phyloP scores from a whole-genome alignment of 148 eudicot genomes.

The Vaccinium vitisidaea region DNA sequence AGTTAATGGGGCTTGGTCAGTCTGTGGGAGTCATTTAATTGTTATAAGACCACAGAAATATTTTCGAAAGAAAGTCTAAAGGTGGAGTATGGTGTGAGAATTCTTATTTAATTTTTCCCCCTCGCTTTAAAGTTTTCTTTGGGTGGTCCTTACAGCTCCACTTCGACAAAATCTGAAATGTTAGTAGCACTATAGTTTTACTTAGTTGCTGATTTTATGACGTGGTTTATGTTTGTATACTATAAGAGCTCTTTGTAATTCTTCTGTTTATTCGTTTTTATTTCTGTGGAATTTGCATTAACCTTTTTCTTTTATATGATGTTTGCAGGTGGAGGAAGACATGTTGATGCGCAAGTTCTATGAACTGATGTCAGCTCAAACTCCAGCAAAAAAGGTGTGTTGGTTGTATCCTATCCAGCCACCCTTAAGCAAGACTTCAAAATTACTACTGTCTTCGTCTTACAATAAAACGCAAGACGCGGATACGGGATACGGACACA shows the following conservation, averaged over 20 bases:
- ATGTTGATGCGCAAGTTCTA: constrained; percentile 72
- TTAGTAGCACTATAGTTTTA: too few relatives aligned
- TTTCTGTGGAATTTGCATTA: not conserved
- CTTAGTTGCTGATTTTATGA: too few relatives aligned
- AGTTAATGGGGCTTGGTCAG: not conserved
- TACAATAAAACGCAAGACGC: not conserved
- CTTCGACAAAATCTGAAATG: too few relatives aligned
- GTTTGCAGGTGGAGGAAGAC: constrained; percentile 67
- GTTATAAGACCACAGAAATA: not conserved
- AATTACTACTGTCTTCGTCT: not conserved
- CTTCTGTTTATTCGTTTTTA: not conserved
- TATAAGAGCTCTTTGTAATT: not conserved
- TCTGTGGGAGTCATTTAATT: not conserved
- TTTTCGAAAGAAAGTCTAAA: not conserved
- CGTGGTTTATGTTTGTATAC: not conserved
- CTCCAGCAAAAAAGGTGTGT: constrained; percentile 41
- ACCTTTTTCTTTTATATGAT: not conserved
- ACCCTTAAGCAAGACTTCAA: not conserved
- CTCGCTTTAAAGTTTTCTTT: too few relatives aligned
- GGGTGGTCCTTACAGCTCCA: too few relatives aligned
- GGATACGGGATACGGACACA: too few relatives aligned
- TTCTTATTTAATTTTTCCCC: too few relatives aligned
- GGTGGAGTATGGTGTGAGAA: not conserved
- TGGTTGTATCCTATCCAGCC: too few relatives aligned
- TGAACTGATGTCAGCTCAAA: constrained; percentile 48